These are phyloP conservation scores for Mycena kentingensis DNA, from an alignment of 768 basidiomycete species.

Conservation along the genomic window DNA sequence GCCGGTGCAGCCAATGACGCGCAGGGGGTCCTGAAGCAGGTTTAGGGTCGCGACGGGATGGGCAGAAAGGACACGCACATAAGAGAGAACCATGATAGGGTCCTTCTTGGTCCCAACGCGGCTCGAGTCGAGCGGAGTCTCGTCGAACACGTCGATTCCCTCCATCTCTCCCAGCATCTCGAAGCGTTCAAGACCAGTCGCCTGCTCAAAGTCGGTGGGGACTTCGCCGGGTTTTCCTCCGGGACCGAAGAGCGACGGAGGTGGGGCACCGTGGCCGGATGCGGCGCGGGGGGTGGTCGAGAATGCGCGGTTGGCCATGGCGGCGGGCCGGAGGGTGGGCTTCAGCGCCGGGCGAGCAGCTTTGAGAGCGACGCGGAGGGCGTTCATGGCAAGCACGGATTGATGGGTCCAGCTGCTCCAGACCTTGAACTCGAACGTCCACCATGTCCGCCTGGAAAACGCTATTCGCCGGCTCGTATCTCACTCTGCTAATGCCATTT, in stretches of 20 bases:
- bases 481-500: conserved; percentile 17
- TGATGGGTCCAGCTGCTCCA: too few species aligned
- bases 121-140: conserved; percentile 79
- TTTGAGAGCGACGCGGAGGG: conserved; percentile 13
- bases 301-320: conserved; percentile 57
- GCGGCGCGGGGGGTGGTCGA: conserved; percentile 56
- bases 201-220: conserved; percentile 84
- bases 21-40: conserved; percentile 64
- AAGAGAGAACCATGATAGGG: conserved; percentile 85
- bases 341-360: conserved; percentile 45
- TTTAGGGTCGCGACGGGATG: not conserved
- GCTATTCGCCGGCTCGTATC: not conserved
- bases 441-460: not conserved
- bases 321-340: conserved; percentile 30
- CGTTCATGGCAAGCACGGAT: conserved; percentile 7
- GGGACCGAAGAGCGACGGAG: conserved; percentile 68
- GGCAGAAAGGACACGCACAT: conserved; percentile 57
- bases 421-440: not conserved
- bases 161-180: conserved; percentile 88
- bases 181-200: conserved; percentile 95
- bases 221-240: conserved; percentile 75
- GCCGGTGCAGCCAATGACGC: conserved; percentile 93
- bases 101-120: conserved; percentile 84
- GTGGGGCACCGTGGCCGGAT: conserved; percentile 56
- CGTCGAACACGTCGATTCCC: conserved; percentile 89